These are phyloP conservation scores for Leptographium radiaticola DNA, from an alignment of 2,329 filamentous ascomycete species.

Conservation along the genomic window DNA sequence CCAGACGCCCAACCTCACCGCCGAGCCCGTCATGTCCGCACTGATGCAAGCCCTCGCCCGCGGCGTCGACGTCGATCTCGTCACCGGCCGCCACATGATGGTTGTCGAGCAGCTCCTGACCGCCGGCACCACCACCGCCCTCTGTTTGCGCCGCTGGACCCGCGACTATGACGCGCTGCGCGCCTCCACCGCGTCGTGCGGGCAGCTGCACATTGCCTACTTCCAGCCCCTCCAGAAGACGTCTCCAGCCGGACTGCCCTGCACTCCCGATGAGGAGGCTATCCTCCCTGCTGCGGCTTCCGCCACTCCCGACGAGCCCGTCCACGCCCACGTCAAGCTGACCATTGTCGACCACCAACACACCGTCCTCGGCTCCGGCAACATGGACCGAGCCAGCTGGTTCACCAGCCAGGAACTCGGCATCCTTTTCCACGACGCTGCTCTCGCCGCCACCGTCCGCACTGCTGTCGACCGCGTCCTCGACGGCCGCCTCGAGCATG, in stretches of 20 bases:
- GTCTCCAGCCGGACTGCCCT: neutral
- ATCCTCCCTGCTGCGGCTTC: neutral
- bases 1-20: slow-evolving; percentile 69
- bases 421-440: slow-evolving; percentile 36
- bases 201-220: slow-evolving; percentile 44
- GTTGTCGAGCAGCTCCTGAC: slow-evolving; percentile 69
- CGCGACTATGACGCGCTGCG: slow-evolving; percentile 32
- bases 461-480: slow-evolving; percentile 20
- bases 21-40: slow-evolving; percentile 46
- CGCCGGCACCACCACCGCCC: slow-evolving; percentile 57
- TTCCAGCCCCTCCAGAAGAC: slow-evolving; percentile 27
- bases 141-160: slow-evolving; percentile 48
- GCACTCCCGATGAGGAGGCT: slow-evolving; percentile 6
- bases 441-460: slow-evolving; percentile 19
- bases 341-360: slow-evolving; percentile 57
- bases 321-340: slow-evolving; percentile 67
- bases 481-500: slow-evolving; percentile 18
- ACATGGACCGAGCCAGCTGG: slow-evolving; percentile 77
- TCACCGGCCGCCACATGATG: slow-evolving; percentile 61
- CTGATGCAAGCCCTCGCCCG: slow-evolving; percentile 48
- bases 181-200: slow-evolving; percentile 17
- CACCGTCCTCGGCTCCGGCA: slow-evolving; percentile 63
- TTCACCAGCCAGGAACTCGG: slow-evolving; percentile 78
- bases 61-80: slow-evolving; percentile 54
- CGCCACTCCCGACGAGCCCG: slow-evolving; percentile 39